Percentiles rank a stretch among this genome's conserved stretches.
Evolutionary conservation across 352 stramenopile species (phyloP).

Genomic region (Phytophthora crassamura): DNA sequence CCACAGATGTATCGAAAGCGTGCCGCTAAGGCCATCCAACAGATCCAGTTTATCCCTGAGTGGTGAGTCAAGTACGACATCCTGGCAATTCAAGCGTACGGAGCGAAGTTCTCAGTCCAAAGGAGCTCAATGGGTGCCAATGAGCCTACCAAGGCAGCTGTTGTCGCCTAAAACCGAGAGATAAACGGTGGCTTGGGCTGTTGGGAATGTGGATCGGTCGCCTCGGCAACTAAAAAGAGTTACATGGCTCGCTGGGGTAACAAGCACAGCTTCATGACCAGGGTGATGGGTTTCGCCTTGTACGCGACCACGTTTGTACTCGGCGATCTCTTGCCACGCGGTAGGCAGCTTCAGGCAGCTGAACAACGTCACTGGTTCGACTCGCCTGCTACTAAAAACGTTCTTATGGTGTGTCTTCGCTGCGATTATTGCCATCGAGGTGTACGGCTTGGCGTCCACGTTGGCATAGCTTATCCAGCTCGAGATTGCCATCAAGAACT

Average conservation of each 20-base stretch:
- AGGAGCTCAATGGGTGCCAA: background rate
- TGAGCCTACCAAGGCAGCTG: too few relatives aligned
- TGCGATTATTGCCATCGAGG: too few relatives aligned
- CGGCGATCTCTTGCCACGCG: background rate
- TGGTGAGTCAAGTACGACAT: background rate
- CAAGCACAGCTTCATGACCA: background rate
- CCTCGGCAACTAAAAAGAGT: background rate
- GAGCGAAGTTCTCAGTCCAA: background rate
- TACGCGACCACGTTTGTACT: background rate
- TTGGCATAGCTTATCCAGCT: too few relatives aligned
- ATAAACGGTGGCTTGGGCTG: background rate
- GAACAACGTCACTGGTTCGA: background rate
- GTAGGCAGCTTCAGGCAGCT: background rate
- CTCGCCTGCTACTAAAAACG: too few relatives aligned
- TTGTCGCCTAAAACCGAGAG: background rate
- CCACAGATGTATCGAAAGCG: background rate
- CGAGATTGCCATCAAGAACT: too few relatives aligned
- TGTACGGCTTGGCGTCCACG: too few relatives aligned
- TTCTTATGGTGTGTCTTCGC: too few relatives aligned
- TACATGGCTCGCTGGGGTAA: background rate
- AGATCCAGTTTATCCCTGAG: background rate
- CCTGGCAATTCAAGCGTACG: background rate
- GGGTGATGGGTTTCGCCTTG: background rate
- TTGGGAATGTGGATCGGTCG: background rate
- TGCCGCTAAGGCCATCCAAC: background rate